These are phyloP conservation scores for Spathaspora sp. DNA, from an alignment of 805 yeast species.

Conservation along the genomic window DNA sequence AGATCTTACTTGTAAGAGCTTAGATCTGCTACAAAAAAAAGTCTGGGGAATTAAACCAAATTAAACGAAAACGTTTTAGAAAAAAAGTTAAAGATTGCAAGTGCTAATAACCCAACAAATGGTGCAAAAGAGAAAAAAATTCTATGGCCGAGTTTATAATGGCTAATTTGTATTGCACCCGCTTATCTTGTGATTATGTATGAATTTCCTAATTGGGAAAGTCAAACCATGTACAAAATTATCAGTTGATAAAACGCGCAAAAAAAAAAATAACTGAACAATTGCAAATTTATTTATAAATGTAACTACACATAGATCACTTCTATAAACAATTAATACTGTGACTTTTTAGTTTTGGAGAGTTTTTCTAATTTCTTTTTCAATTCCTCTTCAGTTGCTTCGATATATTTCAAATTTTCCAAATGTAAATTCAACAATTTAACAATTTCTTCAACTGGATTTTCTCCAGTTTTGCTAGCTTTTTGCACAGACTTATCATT, in stretches of 20 bases:
- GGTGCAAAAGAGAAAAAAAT: background rate
- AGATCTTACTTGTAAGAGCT: background rate
- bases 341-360: slow-evolving; percentile 12
- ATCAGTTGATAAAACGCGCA: background rate
- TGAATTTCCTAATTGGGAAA: background rate
- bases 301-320: background rate
- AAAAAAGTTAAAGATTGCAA: no score
- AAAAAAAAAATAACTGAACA: background rate
- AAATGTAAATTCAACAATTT: slow-evolving; percentile 82
- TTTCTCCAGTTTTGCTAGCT: slow-evolving; percentile 22
- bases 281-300: background rate
- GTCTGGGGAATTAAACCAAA: background rate
- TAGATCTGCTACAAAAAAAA: background rate
- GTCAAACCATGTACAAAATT: background rate
- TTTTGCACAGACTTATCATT: slow-evolving; percentile 13
- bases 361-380: slow-evolving; percentile 58
- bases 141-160: background rate
- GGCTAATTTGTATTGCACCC: background rate
- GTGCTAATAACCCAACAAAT: background rate
- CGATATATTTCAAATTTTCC: slow-evolving; percentile 86
- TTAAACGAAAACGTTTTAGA: no score
- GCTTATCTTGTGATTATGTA: background rate
- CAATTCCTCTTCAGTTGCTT: slow-evolving; percentile 63
- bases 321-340: background rate
- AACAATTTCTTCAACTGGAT: slow-evolving; percentile 64